These are phyloP conservation scores for Cladosporium sp. DNA, from an alignment of 2,329 filamentous ascomycete species.

Conservation along the genomic window DNA sequence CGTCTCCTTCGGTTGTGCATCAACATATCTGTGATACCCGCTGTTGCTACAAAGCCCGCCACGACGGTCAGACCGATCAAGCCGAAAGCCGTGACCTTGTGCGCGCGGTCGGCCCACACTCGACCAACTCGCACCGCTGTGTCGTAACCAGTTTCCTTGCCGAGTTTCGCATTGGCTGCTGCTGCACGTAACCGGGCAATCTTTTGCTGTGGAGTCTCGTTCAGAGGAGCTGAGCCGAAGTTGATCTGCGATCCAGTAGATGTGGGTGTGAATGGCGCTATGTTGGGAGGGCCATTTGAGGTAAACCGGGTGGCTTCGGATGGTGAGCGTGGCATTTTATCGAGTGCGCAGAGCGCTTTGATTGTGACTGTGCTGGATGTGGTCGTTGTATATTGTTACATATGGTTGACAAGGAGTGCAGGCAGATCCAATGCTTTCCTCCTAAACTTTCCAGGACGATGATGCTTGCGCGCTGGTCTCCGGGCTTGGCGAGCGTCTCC, in stretches of 20 bases:
- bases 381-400: conserved; percentile 13
- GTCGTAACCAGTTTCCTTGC: conserved; percentile 53
- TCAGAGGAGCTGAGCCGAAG: conserved; percentile 34
- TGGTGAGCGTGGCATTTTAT: conserved; percentile 60
- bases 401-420: background rate
- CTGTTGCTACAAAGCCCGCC: conserved; percentile 57
- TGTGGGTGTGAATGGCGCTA: conserved; percentile 13
- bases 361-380: background rate
- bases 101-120: conserved; percentile 56
- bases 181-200: conserved; percentile 49
- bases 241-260: conserved; percentile 23
- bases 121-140: conserved; percentile 50
- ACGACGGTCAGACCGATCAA: conserved; percentile 61
- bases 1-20: conserved; percentile 64
- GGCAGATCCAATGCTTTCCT: conserved; percentile 7
- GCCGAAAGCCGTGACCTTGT: conserved; percentile 56
- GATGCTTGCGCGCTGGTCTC: conserved; percentile 5
- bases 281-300: conserved; percentile 51
- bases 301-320: conserved; percentile 78
- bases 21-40: conserved; percentile 63
- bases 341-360: background rate
- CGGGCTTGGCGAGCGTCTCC: background rate
- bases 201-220: conserved; percentile 52
- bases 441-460: conserved; percentile 11
- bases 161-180: conserved; percentile 43